Base-by-base conservation (phyloP, 2,329 filamentous ascomycete genomes). In the Colletotrichum costaricense region DNA sequence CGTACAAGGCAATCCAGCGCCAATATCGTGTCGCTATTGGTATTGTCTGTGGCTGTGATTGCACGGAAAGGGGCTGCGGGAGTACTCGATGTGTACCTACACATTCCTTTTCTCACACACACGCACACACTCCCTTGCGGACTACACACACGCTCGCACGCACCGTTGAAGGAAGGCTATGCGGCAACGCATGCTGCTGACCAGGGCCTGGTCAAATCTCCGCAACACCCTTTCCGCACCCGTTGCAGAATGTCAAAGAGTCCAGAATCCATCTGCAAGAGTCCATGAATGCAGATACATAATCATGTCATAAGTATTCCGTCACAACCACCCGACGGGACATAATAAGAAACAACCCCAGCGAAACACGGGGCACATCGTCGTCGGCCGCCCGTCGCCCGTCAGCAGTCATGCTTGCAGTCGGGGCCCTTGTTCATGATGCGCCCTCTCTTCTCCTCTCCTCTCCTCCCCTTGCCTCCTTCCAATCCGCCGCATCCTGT, bases 231-330 rank as follows among this genome's bases (percentile, higher is more conserved):
- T 28, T 42, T 30, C 22, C 57, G n/a, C n/a, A 28, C 49, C 30
- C 24, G 30, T 24, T 42, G 49, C 33, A 30, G n/a, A 49, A 28
- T 65, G 62, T 49, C 33, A 35, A 35, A 22, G n/a, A 55, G 22
- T 55, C n/a, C 24, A 55, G n/a, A 55, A 22, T 22, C 52, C 24
- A 55, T 55, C 52, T 42, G 42, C 42, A 22, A 49, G 42, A 49
- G 42, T n/a, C 42, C 42, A 30, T 38, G 63, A 56, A 57, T 63
- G 30, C 62, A 42, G 56, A 60, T 62, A 64, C 60, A 73, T 62
- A 62, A 65, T 70, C 67, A 64, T 73, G 56, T 62, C 70, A 62
- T 70, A 52, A 62, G 60, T 70, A 54, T 73, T 11, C 67, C 67
- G 35, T 70, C 60, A 62, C 52, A 46, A 64, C 42, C 8, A 35